These are phyloP conservation scores for Breynia disticha DNA, from an alignment of 441 rosid species.

Conservation along the genomic window DNA sequence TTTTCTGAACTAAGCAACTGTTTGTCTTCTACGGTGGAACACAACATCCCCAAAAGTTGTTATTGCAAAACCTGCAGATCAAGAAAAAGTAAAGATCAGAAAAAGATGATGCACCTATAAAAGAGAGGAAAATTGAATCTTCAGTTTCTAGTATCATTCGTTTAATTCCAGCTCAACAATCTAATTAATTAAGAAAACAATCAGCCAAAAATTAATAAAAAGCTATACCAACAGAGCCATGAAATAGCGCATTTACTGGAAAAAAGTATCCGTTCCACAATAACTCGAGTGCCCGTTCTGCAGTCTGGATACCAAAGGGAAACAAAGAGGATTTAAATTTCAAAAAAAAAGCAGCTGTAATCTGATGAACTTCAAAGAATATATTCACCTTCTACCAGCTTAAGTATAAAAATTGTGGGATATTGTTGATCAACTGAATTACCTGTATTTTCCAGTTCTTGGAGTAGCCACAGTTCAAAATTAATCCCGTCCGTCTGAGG, in stretches of 20 bases:
- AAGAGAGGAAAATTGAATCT: too few species aligned
- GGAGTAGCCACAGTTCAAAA: too few species aligned
- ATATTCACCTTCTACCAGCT: too few species aligned
- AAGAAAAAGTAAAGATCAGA: constrained; percentile 12
- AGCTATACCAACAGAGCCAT: neutral
- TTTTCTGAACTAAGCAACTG: constrained; percentile 13
- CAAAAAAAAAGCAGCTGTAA: neutral
- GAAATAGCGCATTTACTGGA: constrained; percentile 13
- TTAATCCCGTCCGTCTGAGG: too few species aligned
- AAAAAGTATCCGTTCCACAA: constrained; percentile 4
- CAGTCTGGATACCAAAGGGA: constrained; percentile 4
- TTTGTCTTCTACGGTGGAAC: constrained; percentile 14
- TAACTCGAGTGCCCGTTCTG: neutral
- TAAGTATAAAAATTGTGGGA: too few species aligned
- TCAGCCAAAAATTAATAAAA: neutral
- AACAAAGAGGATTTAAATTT: too few species aligned
- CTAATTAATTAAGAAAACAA: neutral
- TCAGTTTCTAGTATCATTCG: neutral
- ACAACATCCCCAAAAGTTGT: constrained; percentile 10
- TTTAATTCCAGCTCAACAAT: neutral
- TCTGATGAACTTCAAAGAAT: too few species aligned
- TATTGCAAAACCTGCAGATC: constrained; percentile 24
- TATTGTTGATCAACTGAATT: too few species aligned
- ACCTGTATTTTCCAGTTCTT: too few species aligned
- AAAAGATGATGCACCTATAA: too few species aligned